Percentiles rank a stretch among this genome's conserved stretches.
These are phyloP conservation scores for Mycena citricolor DNA, from an alignment of 1,284 basidiomycete genomes.

Conservation along the genomic window DNA sequence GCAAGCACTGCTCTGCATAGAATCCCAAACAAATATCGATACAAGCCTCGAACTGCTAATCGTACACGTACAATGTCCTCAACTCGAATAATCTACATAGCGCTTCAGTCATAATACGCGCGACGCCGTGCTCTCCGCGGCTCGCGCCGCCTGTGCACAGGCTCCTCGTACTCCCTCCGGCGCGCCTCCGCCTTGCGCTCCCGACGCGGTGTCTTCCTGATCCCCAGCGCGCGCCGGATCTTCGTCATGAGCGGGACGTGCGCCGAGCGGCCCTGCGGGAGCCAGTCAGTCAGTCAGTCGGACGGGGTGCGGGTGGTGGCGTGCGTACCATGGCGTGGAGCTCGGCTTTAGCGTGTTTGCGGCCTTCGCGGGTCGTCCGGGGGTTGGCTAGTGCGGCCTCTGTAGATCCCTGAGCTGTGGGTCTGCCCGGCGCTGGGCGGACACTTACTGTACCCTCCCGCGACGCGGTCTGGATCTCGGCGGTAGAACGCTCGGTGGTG, in stretches of 20 bases:
- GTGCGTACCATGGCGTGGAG: constrained; percentile 42
- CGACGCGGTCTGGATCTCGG: constrained; percentile 44
- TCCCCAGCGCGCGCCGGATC: constrained; percentile 50
- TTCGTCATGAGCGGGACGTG: constrained; percentile 53
- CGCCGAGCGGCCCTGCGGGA: constrained; percentile 37
- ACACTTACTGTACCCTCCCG: constrained; percentile 47
- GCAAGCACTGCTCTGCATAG: no score
- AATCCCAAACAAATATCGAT: no score
- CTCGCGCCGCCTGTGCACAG: constrained; percentile 1
- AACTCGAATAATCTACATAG: no score
- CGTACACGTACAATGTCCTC: no score
- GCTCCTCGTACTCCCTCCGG: background rate
- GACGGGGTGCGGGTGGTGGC: background rate
- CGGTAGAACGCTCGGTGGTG: constrained; percentile 31
- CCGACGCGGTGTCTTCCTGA: constrained; percentile 43
- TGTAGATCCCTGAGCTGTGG: constrained; percentile 23
- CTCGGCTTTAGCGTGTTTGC: constrained; percentile 45
- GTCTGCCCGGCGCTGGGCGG: constrained; percentile 1
- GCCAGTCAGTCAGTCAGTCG: constrained; percentile 26
- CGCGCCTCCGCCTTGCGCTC: constrained; percentile 2
- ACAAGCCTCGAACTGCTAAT: no score
- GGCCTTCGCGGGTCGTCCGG: constrained; percentile 42
- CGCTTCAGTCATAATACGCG: no score
- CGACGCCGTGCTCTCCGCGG: no score
- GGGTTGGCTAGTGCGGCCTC: constrained; percentile 50